Conservation (phyloP, 306 rosid species). For the Geum urbanum region DNA sequence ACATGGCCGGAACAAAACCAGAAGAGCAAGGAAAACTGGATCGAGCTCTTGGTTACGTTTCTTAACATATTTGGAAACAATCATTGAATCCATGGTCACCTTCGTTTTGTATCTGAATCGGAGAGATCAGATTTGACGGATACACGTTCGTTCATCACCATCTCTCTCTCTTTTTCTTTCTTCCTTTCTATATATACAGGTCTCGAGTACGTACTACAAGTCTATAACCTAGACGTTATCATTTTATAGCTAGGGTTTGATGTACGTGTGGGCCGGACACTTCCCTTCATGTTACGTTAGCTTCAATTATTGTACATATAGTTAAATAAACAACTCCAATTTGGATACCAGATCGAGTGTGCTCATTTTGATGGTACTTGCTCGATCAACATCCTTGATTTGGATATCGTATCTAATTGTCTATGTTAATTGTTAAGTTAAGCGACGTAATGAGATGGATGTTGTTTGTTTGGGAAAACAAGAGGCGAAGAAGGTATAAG, state of each 20-base stretch:
- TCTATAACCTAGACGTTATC: slow-evolving; percentile 4
- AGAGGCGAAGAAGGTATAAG: too few relatives aligned
- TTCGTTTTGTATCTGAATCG: slow-evolving; percentile 31
- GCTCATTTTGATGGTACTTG: too few relatives aligned
- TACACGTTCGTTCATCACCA: not conserved
- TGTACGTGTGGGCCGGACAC: not conserved
- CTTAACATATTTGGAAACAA: slow-evolving; percentile 55
- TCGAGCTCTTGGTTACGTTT: slow-evolving; percentile 36
- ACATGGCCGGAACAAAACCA: not conserved
- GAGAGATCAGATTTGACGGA: slow-evolving; percentile 40
- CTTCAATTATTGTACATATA: not conserved
- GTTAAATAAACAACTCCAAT: too few relatives aligned
- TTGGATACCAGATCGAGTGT: too few relatives aligned
- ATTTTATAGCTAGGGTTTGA: slow-evolving; percentile 1
- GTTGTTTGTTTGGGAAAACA: too few relatives aligned
- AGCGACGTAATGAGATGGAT: too few relatives aligned
- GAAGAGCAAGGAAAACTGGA: not conserved
- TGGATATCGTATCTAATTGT: too few relatives aligned
- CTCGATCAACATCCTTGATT: too few relatives aligned
- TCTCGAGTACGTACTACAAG: not conserved
- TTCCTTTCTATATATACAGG: not conserved
- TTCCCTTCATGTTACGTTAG: not conserved
- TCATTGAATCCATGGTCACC: slow-evolving; percentile 40
- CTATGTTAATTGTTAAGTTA: too few relatives aligned
- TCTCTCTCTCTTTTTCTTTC: not conserved